Base-by-base conservation (phyloP, 179 eudicot genomes). In the Gypsophila paniculata region DNA sequence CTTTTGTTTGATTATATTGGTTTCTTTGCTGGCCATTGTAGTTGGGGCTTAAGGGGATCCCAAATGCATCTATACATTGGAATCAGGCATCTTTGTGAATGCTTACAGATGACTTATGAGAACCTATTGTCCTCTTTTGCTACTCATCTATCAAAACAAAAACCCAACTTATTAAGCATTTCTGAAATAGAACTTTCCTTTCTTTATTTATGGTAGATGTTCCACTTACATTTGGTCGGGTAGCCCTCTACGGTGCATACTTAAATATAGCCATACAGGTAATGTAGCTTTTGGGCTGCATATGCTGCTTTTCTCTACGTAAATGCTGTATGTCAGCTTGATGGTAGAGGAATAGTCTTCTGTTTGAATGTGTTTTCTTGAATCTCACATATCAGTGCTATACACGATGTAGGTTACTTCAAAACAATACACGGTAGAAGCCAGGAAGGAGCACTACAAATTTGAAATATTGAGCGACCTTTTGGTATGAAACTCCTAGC, bases 361-460 rank as follows among this genome's bases (percentile, higher is more conserved):
- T 68, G 42, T 51, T 68, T 36, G 25, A 36, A n/a, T 38, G 21
- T 10, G 13, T 19, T 39, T 4, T 63, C 48, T 63, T 63, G 49
- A 10, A 11, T 63, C 32, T 63, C 23, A 42, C 44, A 13, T 70
- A 46, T 7, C 61, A 12, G 17, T 49, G 60, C 32, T 68, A 9
- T 44, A 17, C 22, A 59, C 55, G 10, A 70, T 67, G 79, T 69
- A 95, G 99, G 96, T 95, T 63, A 92, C 99, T 52, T 92, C 98
- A 69, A 87, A 84, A 14, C 85, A 78, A 39, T 95, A 95, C 85
- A 76, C 72, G 12, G 85, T 95, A 60, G 96, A 92, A 90, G 97
- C 96, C 9, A 81, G 72, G 84, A 95, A 92, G 84, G 82, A 85
- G 82, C 98, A 95, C 82, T 95, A 92, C 89, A 90, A 84, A 77